These are phyloP conservation scores for Neonothopanus nambi DNA, from an alignment of 1,284 basidiomycete species.

Conservation along the genomic window DNA sequence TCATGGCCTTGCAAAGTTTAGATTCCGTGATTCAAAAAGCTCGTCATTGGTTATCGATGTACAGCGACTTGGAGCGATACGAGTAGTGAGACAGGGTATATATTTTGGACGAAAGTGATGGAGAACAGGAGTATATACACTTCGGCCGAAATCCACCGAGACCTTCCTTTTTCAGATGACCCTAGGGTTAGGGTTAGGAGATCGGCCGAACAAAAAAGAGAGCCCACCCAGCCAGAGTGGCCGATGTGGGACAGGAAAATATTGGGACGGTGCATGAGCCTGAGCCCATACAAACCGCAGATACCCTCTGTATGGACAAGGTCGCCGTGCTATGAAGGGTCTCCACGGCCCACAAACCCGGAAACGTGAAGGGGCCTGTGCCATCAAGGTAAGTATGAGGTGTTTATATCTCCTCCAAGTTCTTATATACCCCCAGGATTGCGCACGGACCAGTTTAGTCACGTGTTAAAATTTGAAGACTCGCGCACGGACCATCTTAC, in stretches of 20 bases:
- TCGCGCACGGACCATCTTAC: no score
- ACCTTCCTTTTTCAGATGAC: not conserved
- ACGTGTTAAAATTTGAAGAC: not conserved
- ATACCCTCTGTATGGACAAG: conserved; percentile 14
- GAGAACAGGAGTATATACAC: no score
- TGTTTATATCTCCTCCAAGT: not conserved
- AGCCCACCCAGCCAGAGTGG: conserved; percentile 15
- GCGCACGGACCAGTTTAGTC: conserved; percentile 10
- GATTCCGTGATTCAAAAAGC: no score
- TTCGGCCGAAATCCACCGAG: no score
- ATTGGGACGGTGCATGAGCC: conserved; percentile 15
- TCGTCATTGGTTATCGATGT: no score
- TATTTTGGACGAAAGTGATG: no score
- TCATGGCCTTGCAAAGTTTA: no score
- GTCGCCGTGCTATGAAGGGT: conserved; percentile 16
- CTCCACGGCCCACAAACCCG: conserved; percentile 14
- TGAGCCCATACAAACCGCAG: conserved; percentile 13
- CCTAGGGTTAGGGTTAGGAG: conserved; percentile 11
- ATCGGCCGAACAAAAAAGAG: not conserved
- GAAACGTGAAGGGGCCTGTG: conserved; percentile 13
- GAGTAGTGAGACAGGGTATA: no score
- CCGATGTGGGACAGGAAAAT: conserved; percentile 14
- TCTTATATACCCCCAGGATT: conserved; percentile 4
- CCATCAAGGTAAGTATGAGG: conserved; percentile 17
- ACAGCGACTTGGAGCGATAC: no score